A percentile compares a stretch with the other conserved stretches of the same genome.
Evolutionary conservation across 257 asterid genomes (phyloP).

Genomic region (Leptodermis oblonga): DNA sequence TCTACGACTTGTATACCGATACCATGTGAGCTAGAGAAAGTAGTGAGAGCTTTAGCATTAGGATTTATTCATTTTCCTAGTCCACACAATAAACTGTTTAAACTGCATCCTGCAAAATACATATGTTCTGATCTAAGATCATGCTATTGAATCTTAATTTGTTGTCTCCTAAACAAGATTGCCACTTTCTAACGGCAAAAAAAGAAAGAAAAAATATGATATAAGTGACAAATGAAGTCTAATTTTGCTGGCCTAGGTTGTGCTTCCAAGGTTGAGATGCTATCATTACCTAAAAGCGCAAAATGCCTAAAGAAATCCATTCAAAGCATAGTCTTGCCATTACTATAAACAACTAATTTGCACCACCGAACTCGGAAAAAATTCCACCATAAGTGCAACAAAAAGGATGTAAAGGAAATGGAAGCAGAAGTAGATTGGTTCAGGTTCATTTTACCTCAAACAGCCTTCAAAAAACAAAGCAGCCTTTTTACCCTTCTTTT

Average conservation of each 20-base stretch:
- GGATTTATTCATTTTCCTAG: not conserved
- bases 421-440: not conserved
- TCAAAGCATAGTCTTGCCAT: not conserved
- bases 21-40: not conserved
- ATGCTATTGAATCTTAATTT: not conserved
- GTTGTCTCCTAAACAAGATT: not conserved
- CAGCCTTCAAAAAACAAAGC: slow-evolving; percentile 96
- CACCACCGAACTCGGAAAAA: not conserved
- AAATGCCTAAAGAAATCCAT: not conserved
- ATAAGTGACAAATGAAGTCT: not conserved
- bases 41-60: not conserved
- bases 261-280: not conserved
- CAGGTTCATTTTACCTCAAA: slow-evolving; percentile 54
- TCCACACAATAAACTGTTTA: not conserved
- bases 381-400: not conserved
- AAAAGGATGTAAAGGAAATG: not conserved
- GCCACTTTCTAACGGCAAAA: not conserved
- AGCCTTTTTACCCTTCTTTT: slow-evolving; percentile 55
- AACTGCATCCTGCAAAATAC: not conserved
- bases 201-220: no score
- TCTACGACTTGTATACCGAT: not conserved
- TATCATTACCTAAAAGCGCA: not conserved
- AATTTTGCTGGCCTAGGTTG: not conserved
- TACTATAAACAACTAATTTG: not conserved
- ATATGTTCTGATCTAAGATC: not conserved